Percentiles rank a stretch among this genome's conserved stretches.
Evolutionary conservation across 163 green algal species (phyloP).

Genomic region (Prototheca cutis): DNA sequence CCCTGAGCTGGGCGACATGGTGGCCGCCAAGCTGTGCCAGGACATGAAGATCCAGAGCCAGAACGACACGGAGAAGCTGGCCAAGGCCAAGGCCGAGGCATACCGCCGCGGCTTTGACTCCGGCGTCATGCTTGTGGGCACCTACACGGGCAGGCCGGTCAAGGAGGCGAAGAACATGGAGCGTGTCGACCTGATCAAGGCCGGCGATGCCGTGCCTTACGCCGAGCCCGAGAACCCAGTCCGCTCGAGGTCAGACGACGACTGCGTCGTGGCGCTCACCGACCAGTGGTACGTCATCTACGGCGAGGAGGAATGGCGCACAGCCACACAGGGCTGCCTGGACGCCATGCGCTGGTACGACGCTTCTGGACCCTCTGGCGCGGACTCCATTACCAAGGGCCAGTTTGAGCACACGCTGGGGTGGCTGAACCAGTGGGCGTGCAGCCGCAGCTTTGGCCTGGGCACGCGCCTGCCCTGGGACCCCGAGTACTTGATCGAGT

Average conservation of each 20-base stretch:
- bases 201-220: conserved; percentile 73
- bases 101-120: conserved; percentile 99
- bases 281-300: conserved; percentile 95
- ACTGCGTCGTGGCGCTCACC: conserved; percentile 98
- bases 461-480: conserved; percentile 95
- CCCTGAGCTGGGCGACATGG: conserved; percentile 75
- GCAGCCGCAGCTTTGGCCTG: conserved; percentile 90
- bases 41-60: conserved; percentile 88
- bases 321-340: conserved; percentile 49
- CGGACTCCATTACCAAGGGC: neutral
- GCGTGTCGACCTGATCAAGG: conserved; percentile 63
- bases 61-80: conserved; percentile 94
- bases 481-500: conserved; percentile 93
- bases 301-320: conserved; percentile 86
- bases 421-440: conserved; percentile 98
- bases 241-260: conserved; percentile 80
- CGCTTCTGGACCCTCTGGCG: neutral
- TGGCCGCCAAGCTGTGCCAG: conserved; percentile 71
- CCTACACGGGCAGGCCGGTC: conserved; percentile 59
- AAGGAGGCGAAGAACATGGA: conserved; percentile 84
- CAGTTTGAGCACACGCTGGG: conserved; percentile 77
- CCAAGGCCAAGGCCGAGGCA: conserved; percentile 85
- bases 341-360: conserved; percentile 42
- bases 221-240: conserved; percentile 74
- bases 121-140: conserved; percentile 82